Evolutionary conservation across 176 grass and related monocot genomes (phyloP).

Genomic region (Themeda triandra): DNA sequence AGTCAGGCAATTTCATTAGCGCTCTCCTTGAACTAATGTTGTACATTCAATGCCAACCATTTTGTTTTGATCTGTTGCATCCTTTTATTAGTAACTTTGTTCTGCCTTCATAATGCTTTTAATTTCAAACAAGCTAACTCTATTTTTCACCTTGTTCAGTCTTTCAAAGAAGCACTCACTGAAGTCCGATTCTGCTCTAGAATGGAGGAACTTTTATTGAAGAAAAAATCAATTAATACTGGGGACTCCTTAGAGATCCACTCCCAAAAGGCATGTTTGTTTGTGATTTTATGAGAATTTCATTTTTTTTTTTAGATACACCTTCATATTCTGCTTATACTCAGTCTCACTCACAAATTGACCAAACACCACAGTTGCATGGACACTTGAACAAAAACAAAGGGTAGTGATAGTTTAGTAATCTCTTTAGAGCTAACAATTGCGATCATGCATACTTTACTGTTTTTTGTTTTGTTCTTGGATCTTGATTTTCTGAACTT

Average conservation of each 20-base stretch:
- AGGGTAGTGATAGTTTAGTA: background rate
- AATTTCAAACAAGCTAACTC: slow-evolving; percentile 20
- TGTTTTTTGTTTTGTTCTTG: background rate
- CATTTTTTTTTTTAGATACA: slow-evolving; percentile 12
- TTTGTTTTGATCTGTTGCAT: slow-evolving; percentile 32
- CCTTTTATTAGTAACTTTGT: background rate
- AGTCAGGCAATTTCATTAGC: background rate
- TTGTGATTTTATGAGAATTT: slow-evolving; percentile 19
- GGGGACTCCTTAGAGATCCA: slow-evolving; percentile 82
- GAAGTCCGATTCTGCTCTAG: slow-evolving; percentile 79
- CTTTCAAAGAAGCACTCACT: slow-evolving; percentile 71
- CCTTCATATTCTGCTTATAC: slow-evolving; percentile 16
- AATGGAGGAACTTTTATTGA: slow-evolving; percentile 85
- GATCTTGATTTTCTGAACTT: slow-evolving; percentile 8
- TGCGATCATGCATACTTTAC: background rate
- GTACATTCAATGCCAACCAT: background rate
- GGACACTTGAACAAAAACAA: slow-evolving; percentile 1
- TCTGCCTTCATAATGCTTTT: slow-evolving; percentile 11
- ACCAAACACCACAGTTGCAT: background rate
- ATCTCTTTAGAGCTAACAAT: background rate
- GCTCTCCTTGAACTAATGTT: background rate
- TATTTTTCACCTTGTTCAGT: slow-evolving; percentile 30
- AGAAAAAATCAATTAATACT: slow-evolving; percentile 68
- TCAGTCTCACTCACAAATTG: slow-evolving; percentile 6
- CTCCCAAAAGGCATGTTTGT: slow-evolving; percentile 83